These are phyloP conservation scores for Halenospora varia DNA, from an alignment of 495 filamentous ascomycete species.

Conservation along the genomic window DNA sequence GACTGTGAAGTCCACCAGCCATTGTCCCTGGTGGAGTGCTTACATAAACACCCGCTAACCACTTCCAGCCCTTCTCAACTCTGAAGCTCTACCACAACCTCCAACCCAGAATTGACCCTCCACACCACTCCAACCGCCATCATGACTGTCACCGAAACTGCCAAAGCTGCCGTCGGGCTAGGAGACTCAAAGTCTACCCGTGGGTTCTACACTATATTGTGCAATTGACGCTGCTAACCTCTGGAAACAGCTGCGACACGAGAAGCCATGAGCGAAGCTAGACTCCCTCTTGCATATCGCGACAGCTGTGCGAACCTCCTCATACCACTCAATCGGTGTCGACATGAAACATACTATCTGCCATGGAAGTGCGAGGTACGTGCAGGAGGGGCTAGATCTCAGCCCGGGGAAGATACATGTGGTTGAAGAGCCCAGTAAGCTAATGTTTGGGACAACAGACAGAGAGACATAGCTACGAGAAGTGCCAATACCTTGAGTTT, in stretches of 20 bases:
- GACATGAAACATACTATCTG: conserved; percentile 85
- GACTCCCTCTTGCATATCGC: conserved; percentile 83
- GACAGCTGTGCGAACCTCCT: conserved; percentile 92
- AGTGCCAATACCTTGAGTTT: conserved; percentile 98
- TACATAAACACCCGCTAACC: background rate
- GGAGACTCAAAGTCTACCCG: conserved; percentile 31
- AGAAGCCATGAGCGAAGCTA: conserved; percentile 88
- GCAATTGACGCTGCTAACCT: conserved; percentile 18
- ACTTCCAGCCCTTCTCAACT: background rate
- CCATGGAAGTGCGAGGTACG: conserved; percentile 98
- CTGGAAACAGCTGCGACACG: conserved; percentile 59
- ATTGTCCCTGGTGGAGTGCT: background rate
- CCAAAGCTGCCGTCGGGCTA: conserved; percentile 52
- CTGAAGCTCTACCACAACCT: background rate
- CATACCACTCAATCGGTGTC: conserved; percentile 93
- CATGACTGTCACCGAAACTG: conserved; percentile 42
- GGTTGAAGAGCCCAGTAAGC: background rate
- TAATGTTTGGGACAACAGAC: conserved; percentile 46
- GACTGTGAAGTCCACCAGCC: too few species aligned
- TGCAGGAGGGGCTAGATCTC: background rate
- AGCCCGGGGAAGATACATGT: background rate
- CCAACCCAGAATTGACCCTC: background rate
- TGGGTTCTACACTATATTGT: conserved; percentile 10
- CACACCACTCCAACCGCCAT: conserved; percentile 9
- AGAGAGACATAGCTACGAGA: conserved; percentile 96